Percentiles rank a stretch among this genome's conserved stretches.
Evolutionary conservation across 208 protist species (phyloP).

Genomic region (Borovskyia barvae): DNA sequence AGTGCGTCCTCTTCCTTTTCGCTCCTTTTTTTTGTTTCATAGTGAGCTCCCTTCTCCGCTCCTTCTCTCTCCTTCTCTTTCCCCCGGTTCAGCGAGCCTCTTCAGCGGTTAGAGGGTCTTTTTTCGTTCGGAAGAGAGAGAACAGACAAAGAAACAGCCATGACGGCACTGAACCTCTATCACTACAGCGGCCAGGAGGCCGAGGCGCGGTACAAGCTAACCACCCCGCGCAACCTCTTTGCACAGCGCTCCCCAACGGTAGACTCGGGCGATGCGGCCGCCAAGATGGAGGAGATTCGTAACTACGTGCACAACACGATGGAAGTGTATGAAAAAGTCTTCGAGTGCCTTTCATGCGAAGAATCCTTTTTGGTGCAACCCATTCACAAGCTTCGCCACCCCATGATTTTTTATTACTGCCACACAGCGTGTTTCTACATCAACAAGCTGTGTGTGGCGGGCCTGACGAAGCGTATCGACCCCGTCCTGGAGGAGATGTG

Average conservation of each 20-base stretch:
- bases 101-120: too few relatives aligned
- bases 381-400: conserved; percentile 92
- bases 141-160: too few relatives aligned
- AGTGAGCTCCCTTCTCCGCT: too few relatives aligned
- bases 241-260: conserved; percentile 56
- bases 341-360: conserved; percentile 68
- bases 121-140: too few relatives aligned
- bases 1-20: not conserved
- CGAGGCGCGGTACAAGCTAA: conserved; percentile 40
- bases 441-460: conserved; percentile 93
- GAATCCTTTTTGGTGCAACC: conserved; percentile 85
- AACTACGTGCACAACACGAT: conserved; percentile 88
- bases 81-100: too few relatives aligned
- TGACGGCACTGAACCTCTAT: conserved; percentile 42
- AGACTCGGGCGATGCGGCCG: conserved; percentile 41
- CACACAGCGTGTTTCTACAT: conserved; percentile 96
- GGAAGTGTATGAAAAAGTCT: conserved; percentile 86
- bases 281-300: conserved; percentile 83
- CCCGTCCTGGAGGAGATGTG: conserved; percentile 91
- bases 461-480: conserved; percentile 82
- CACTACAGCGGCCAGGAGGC: conserved; percentile 52
- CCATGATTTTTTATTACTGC: conserved; percentile 96
- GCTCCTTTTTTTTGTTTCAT: conserved; percentile 7
- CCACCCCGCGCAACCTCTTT: conserved; percentile 51
- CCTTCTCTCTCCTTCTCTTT: too few relatives aligned